Percentiles rank a stretch among this genome's conserved stretches.
These are phyloP conservation scores for Ascodesmis nigricans DNA, from an alignment of 495 filamentous ascomycete genomes.

Conservation along the genomic window DNA sequence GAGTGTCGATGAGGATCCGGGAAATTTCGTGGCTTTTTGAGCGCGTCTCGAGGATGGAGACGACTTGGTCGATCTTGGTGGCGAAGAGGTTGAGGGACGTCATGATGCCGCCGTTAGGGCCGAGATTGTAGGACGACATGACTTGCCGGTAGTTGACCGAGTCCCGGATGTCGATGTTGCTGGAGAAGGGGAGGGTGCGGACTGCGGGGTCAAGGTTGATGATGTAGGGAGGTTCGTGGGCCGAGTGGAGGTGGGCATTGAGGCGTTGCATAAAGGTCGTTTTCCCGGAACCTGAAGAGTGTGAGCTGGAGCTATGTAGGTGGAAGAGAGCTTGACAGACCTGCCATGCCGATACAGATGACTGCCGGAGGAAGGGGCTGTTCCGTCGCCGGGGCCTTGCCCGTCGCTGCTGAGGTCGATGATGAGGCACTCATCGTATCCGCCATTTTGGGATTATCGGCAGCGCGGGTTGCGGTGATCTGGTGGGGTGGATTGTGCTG, in stretches of 20 bases:
- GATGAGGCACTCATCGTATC: no score
- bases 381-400: constrained; percentile 2
- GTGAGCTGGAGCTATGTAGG: constrained; percentile 3
- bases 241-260: constrained; percentile 64
- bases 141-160: constrained; percentile 98
- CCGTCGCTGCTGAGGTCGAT: no score
- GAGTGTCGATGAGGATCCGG: constrained; percentile 81
- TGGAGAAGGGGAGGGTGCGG: constrained; percentile 81
- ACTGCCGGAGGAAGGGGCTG: constrained; percentile 42
- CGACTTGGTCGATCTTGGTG: constrained; percentile 90
- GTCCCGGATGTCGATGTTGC: constrained; percentile 97
- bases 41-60: constrained; percentile 73
- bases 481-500: no score
- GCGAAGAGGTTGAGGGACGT: constrained; percentile 91
- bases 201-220: constrained; percentile 96
- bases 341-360: constrained; percentile 95
- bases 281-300: constrained; percentile 58
- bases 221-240: constrained; percentile 62
- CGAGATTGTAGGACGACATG: constrained; percentile 96
- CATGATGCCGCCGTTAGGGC: constrained; percentile 93
- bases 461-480: no score
- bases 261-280: constrained; percentile 98
- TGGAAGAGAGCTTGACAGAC: constrained; percentile 21
- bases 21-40: constrained; percentile 44
- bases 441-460: no score